These are phyloP conservation scores for Talaromyces trachyspermus DNA, from an alignment of 495 filamentous ascomycete genomes.

Conservation along the genomic window DNA sequence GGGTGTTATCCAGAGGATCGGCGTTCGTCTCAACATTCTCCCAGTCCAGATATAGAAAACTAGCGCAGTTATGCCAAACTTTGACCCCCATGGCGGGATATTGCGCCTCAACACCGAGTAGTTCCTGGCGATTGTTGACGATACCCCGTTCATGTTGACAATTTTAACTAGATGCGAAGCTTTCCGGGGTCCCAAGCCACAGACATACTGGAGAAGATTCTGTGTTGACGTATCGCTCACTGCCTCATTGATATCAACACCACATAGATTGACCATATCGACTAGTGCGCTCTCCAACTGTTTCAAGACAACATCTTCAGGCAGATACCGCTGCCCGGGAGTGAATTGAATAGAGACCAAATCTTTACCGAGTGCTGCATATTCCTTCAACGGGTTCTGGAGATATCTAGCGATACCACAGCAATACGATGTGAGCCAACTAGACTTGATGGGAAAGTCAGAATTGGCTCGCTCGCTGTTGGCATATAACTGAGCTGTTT, in stretches of 20 bases:
- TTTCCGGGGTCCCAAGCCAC: conserved; percentile 89
- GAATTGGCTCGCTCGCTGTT: conserved; percentile 71
- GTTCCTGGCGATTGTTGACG: conserved; percentile 72
- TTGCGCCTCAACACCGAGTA: conserved; percentile 77
- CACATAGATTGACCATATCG: conserved; percentile 94
- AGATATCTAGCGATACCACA: conserved; percentile 82
- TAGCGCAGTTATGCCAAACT: conserved; percentile 94
- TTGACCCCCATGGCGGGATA: conserved; percentile 78
- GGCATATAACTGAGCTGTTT: conserved; percentile 90
- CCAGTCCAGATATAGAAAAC: conserved; percentile 84
- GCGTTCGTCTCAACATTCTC: conserved; percentile 67
- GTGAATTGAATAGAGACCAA: conserved; percentile 82
- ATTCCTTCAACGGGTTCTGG: conserved; percentile 91
- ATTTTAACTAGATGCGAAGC: conserved; percentile 80
- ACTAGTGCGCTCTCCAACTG: conserved; percentile 90
- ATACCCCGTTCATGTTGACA: conserved; percentile 83
- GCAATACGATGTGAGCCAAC: conserved; percentile 72
- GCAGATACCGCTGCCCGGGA: conserved; percentile 77
- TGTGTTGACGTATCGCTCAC: conserved; percentile 69
- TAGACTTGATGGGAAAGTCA: conserved; percentile 71
- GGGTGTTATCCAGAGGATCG: conserved; percentile 91
- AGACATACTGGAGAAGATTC: conserved; percentile 84
- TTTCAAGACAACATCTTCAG: conserved; percentile 75
- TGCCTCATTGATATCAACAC: conserved; percentile 90
- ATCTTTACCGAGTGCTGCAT: conserved; percentile 83